Base-by-base conservation (phyloP, 768 basidiomycete species). In the Rhodotorula babjevae region DNA sequence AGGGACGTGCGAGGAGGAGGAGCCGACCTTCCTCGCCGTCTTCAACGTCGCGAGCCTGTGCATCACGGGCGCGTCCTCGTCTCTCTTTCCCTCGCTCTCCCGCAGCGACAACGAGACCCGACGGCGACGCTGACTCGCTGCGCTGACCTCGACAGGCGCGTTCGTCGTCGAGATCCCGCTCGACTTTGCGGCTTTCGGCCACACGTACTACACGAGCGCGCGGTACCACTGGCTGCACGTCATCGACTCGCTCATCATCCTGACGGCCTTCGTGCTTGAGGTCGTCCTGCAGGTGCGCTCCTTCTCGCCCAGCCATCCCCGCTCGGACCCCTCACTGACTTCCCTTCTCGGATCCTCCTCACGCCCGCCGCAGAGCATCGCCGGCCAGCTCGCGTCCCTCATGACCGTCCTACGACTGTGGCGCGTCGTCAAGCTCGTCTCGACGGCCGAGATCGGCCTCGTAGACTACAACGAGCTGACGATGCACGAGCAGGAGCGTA, bases 401-500 rank as follows among this genome's bases (percentile, higher is more conserved):
- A 7, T 73, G 15, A 68, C 64, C 29, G 19, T 68, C 40, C 53
- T 68, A 31, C 58, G 67, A 2, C 49, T 73, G 33, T 68, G 67
- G 67, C 67, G 67, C 29, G 19, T 73, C 31, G 21, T 62, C 50
- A 73, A 73, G 42, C 59, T 73, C 27, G 29, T 73, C 36, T 27
- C 31, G 9, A 42, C 66, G 1, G 27, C 68, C 44, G 55, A 68
- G n/a, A 44, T 58, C 21, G 63, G 60, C 27, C 23, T 46, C 12
- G 27, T 4, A 19, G 67, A 68, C 31, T 63, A 58, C 25, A 4
- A 25, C 29, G 61, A 69, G 46, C n/a, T 29, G 18, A 11, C 46
- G 46, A 19, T 19, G 14, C n/a, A 36, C 21, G 31, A 33, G 33
- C 56, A 66, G n/a, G 52, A 62, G 46, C 29, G 40, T 16, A 11